Conservation (phyloP, 495 filamentous ascomycete genomes). For the Aspergillus olivimuriae region DNA sequence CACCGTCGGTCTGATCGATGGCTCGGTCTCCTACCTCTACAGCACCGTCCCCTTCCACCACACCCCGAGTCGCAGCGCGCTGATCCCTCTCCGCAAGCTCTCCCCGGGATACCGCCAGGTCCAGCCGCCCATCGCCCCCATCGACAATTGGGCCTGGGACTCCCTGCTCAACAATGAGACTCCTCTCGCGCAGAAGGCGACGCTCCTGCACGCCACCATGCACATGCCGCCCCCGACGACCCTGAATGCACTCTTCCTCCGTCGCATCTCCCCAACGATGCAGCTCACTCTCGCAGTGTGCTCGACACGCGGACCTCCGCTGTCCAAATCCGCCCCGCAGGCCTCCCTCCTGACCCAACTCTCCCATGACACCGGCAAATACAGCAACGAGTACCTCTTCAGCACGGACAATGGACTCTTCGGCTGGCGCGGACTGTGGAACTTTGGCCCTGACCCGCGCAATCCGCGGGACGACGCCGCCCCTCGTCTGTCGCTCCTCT, state of each 20-base stretch:
- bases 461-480: slow-evolving; percentile 14
- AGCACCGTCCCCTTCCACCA: slow-evolving; percentile 64
- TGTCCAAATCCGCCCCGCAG: slow-evolving; percentile 39
- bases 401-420: slow-evolving; percentile 87
- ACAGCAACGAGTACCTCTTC: slow-evolving; percentile 83
- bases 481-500: slow-evolving; percentile 46
- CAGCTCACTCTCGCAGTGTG: slow-evolving; percentile 79
- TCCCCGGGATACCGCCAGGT: slow-evolving; percentile 65
- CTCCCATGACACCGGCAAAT: slow-evolving; percentile 84
- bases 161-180: slow-evolving; percentile 21
- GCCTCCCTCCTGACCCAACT: slow-evolving; percentile 62
- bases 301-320: slow-evolving; percentile 54
- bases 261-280: slow-evolving; percentile 68
- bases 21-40: slow-evolving; percentile 87
- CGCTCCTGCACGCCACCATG: slow-evolving; percentile 80
- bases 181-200: slow-evolving; percentile 41
- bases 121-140: slow-evolving; percentile 37
- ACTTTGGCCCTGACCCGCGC: slow-evolving; percentile 80
- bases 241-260: slow-evolving; percentile 81
- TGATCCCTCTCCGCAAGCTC: slow-evolving; percentile 57
- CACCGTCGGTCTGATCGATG: slow-evolving; percentile 79
- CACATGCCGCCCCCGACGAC: slow-evolving; percentile 74
- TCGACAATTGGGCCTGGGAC: slow-evolving; percentile 28
- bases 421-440: slow-evolving; percentile 84
- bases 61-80: slow-evolving; percentile 48